Base-by-base conservation (phyloP, 2,329 filamentous ascomycete genomes). In the Cordyceps javanica region DNA sequence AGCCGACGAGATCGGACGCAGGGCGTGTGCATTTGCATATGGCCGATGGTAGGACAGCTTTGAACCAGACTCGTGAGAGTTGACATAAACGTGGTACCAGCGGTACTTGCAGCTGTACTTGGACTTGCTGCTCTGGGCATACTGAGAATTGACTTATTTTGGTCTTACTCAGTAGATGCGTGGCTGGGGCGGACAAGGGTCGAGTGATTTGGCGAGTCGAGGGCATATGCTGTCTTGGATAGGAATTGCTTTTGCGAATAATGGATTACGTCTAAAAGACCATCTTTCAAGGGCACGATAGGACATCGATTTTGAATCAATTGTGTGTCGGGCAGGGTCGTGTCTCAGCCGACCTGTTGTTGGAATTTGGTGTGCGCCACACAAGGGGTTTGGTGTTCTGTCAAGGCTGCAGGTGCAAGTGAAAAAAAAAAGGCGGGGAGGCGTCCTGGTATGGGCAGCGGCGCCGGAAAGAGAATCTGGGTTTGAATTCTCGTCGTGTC, bases 1-100 rank as follows among this genome's bases (percentile, higher is more conserved):
- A 55, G 42, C 44, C 53, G 30, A 56, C 53, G 44, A 56, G 25
- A 49, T 41, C 53, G 53, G 53, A 56, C 44, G 53, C 44, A 49
- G 36, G 53, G 41, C 34, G 34, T 56, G 44, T 41, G 34, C 44
- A 56, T 39, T 45, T 56, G 44, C 53, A 55, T 49, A 56, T 32
- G 53, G 26, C n/a, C n/a, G n/a, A n/a, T n/a, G 16, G 53, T 38
- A 38, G 36, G 25, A 32, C 21, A 26, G 41, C 36, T 52, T 11
- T n/a, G 50, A n/a, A n/a, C n/a, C n/a, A n/a, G n/a, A n/a, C 34
- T 39, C 7, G 32, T 10, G 34, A 54, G 39, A 2, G 10, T 46
- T 5, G 5, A 36, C 8, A 23, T 14, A 14, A 38, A 10, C 36
- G n/a, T n/a, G n/a, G n/a, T n/a, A n/a, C n/a, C n/a, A n/a, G n/a